phyloP scores from a whole-genome alignment of 108 stramenopile species.

The Stephanodiscus triporus region DNA sequence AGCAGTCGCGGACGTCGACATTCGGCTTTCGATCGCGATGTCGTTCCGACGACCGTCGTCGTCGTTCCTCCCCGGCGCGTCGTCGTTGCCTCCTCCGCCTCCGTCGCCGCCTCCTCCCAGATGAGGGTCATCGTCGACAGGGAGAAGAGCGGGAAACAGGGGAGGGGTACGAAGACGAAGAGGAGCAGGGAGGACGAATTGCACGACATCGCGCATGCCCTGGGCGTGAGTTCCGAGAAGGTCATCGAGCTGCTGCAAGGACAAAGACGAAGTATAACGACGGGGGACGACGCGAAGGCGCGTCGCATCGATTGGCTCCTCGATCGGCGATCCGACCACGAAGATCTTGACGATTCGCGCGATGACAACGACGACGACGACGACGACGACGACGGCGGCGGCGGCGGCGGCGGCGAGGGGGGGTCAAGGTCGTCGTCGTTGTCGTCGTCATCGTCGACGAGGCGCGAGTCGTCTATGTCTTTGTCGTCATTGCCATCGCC shows the following conservation, averaged over 20 bases:
- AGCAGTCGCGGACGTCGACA: too few relatives aligned
- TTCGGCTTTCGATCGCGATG: too few relatives aligned
- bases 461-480: too few relatives aligned
- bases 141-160: not conserved
- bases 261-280: constrained; percentile 2
- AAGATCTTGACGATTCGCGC: not conserved
- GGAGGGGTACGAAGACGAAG: not conserved
- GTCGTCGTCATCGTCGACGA: too few relatives aligned
- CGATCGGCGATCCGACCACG: not conserved
- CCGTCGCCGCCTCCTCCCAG: too few relatives aligned
- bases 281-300: not conserved
- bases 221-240: constrained; percentile 14
- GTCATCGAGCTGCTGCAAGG: not conserved
- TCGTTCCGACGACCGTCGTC: too few relatives aligned
- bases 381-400: too few relatives aligned
- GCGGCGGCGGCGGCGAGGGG: not conserved
- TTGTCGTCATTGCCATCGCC: too few relatives aligned
- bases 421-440: not conserved
- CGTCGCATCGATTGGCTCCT: constrained; percentile 25
- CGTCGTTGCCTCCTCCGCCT: too few relatives aligned
- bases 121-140: too few relatives aligned
- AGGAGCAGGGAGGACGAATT: constrained; percentile 7
- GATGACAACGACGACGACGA: too few relatives aligned
- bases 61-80: too few relatives aligned
- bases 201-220: not conserved